Base-by-base conservation (phyloP, 768 basidiomycete species). In the Gloeostereum incarnatum region DNA sequence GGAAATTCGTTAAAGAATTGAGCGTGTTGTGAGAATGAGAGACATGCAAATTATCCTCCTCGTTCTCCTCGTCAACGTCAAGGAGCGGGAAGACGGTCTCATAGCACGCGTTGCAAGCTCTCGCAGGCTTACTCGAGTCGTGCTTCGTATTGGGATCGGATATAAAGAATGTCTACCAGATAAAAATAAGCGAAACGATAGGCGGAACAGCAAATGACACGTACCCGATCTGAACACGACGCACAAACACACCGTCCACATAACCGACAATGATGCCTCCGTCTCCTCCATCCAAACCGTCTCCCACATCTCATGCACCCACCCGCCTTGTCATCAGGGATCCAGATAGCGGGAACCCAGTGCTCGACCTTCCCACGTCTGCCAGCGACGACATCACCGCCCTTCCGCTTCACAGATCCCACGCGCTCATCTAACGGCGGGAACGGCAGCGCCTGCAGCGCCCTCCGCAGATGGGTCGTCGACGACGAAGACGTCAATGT, bases 271-370 rank as follows among this genome's bases (percentile, higher is more conserved):
- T 93, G 89, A 53, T 93, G 89, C 41, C 88, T 65, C 47, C 89
- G 61, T 47, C 86, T 67, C 51, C 80, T 58, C 77, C 85, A 84
- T 5, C 83, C 81, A 57, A 92, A 93, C 31, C 69, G 53, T 29
- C 72, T 62, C 4, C 76, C 76, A 50, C 92, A 96, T 7, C 84
- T 68, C 89, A 90, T 91, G 53, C 92, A 96, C 16, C 69, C 66
- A 38, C 74, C 72, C n/a, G 86, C 81, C 55, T 73, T 85, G 42
- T 76, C 73, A 51, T 96, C 89, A 0, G 92, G 89, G 21, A 93
- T 80, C 92, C 92, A 96, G 18, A 94, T 74, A 0, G 92, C 84
- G 4, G 92, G 91, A 1, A 90, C 76, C 64, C 90, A 94, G 56
- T 85, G 77, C 31, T 85, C 84, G 38, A 84, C 81, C 51, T 62